Evolutionary conservation across 2,329 filamentous ascomycete genomes (phyloP).

Genomic region (Nectriaceae sp.): DNA sequence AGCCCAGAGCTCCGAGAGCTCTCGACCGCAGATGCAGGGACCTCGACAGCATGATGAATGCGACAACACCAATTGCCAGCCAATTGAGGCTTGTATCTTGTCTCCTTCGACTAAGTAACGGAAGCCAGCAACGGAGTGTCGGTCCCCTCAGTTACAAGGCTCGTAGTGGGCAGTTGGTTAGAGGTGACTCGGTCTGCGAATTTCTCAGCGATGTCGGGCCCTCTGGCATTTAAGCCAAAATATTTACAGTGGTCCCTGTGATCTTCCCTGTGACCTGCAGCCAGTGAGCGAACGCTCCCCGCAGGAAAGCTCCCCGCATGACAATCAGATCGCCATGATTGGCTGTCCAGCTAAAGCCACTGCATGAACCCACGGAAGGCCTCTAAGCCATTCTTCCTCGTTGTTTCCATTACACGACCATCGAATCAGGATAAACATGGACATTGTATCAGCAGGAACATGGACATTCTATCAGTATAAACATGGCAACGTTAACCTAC

Average conservation of each 20-base stretch:
- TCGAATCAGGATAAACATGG: no score
- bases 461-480: no score
- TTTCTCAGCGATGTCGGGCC: slow-evolving; percentile 32
- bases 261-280: slow-evolving; percentile 36
- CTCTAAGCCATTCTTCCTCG: no score
- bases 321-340: slow-evolving; percentile 25
- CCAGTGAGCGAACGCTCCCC: slow-evolving; percentile 10
- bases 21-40: slow-evolving; percentile 29
- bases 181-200: slow-evolving; percentile 9
- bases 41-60: slow-evolving; percentile 30
- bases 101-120: background rate
- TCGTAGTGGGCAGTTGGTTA: background rate
- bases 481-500: no score
- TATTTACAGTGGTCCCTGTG: slow-evolving; percentile 33
- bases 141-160: background rate
- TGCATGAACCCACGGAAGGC: no score
- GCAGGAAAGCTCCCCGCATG: slow-evolving; percentile 29
- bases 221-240: slow-evolving; percentile 22
- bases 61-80: slow-evolving; percentile 4
- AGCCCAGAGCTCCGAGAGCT: slow-evolving; percentile 28
- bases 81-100: background rate
- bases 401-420: no score
- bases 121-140: background rate
- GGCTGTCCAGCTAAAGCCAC: slow-evolving; percentile 7
- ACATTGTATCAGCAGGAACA: no score